phyloP scores from a whole-genome alignment of 2,329 filamentous ascomycete genomes.

The Microthyrium microscopicum region DNA sequence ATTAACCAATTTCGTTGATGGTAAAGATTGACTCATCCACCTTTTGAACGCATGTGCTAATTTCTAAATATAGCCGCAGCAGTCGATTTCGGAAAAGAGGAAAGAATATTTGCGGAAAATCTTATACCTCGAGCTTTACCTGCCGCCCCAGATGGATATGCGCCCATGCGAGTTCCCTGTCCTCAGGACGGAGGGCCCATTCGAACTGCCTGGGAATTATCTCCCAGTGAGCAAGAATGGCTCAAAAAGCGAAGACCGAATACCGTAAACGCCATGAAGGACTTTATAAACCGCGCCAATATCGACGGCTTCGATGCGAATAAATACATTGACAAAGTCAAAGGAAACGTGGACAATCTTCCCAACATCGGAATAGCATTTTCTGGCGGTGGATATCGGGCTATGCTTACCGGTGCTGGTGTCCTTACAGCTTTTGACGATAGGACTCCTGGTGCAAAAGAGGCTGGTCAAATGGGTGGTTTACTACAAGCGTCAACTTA shows the following conservation, averaged over 20 bases:
- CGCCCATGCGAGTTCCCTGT: constrained; percentile 51
- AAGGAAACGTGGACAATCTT: constrained; percentile 38
- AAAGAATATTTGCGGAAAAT: too few species aligned
- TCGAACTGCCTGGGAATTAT: constrained; percentile 45
- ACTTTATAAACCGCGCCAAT: constrained; percentile 53
- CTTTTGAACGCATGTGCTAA: too few species aligned
- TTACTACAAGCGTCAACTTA: constrained; percentile 71
- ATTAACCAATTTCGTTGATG: too few species aligned
- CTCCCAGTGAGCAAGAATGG: constrained; percentile 57
- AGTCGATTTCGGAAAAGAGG: too few species aligned
- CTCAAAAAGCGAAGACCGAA: constrained; percentile 52
- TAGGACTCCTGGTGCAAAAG: constrained; percentile 46
- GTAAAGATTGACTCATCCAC: too few species aligned
- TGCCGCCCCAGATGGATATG: constrained; percentile 37
- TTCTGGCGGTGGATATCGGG: constrained; percentile 74
- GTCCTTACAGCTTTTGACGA: constrained; percentile 63
- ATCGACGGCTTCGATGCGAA: constrained; percentile 61
- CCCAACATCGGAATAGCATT: constrained; percentile 64
- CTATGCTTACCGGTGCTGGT: constrained; percentile 74
- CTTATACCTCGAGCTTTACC: constrained; percentile 5
- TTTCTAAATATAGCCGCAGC: too few species aligned
- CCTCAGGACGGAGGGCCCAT: constrained; percentile 51
- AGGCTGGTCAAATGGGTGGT: constrained; percentile 55
- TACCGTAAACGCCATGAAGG: constrained; percentile 58
- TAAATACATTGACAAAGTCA: constrained; percentile 47